These are phyloP conservation scores for Amylostereum areolatum DNA, from an alignment of 1,284 basidiomycete genomes.

Conservation along the genomic window DNA sequence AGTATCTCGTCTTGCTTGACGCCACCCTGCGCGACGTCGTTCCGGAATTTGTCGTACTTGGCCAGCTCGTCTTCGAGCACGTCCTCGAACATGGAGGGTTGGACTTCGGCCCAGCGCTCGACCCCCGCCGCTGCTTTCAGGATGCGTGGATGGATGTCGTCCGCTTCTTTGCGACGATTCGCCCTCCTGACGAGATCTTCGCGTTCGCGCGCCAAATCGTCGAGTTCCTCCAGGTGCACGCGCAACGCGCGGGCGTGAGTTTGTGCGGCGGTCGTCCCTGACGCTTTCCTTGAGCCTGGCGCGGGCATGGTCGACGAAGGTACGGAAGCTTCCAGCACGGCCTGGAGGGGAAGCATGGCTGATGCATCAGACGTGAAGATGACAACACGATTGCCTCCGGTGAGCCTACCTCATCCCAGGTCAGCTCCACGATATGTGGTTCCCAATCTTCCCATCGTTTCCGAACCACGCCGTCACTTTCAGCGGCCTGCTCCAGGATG, in stretches of 20 bases:
- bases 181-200: constrained; percentile 64
- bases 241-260: constrained; percentile 71
- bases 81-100: constrained; percentile 82
- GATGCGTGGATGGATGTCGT: constrained; percentile 75
- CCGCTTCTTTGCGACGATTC: constrained; percentile 55
- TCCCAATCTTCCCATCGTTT: constrained; percentile 88
- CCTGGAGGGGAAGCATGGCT: constrained; percentile 33
- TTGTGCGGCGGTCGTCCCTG: constrained; percentile 35
- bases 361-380: background rate
- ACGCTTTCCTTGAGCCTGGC: constrained; percentile 28
- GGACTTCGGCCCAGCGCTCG: constrained; percentile 65
- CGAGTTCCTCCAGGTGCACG: constrained; percentile 73
- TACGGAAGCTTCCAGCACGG: constrained; percentile 59
- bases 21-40: constrained; percentile 56
- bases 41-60: constrained; percentile 76
- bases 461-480: constrained; percentile 72
- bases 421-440: constrained; percentile 63
- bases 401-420: constrained; percentile 58
- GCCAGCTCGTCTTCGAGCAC: constrained; percentile 72
- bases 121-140: constrained; percentile 60
- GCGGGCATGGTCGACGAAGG: constrained; percentile 54
- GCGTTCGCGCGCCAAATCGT: constrained; percentile 63
- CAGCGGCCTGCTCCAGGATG: constrained; percentile 68
- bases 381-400: background rate
- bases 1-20: constrained; percentile 63